A percentile compares a stretch with the other conserved stretches of the same genome.
Evolutionary conservation across 768 basidiomycete species (phyloP).

Genomic region (Termitomyces sp.): DNA sequence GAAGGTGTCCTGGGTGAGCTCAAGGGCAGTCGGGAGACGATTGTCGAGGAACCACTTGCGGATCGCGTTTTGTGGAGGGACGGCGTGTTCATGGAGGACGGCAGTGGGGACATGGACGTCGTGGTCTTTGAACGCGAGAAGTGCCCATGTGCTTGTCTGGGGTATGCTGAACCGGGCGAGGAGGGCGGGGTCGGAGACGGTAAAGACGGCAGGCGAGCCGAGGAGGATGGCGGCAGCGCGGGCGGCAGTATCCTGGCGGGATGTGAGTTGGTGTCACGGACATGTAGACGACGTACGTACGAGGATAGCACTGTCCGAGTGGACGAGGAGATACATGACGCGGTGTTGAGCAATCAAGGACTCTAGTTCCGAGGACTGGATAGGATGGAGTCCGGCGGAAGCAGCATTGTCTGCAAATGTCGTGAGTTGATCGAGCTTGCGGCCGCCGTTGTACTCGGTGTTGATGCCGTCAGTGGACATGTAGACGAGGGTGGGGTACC

Average conservation of each 20-base stretch:
- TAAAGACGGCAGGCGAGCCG: constrained; percentile 39
- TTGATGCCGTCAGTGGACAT: constrained; percentile 48
- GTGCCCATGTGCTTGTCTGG: constrained; percentile 41
- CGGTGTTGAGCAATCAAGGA: constrained; percentile 25
- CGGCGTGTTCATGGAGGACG: constrained; percentile 28
- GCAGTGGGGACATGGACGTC: constrained; percentile 41
- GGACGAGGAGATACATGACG: constrained; percentile 50
- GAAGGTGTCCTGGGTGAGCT: constrained; percentile 77
- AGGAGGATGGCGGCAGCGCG: constrained; percentile 37
- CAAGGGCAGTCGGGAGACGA: constrained; percentile 65
- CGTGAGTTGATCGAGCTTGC: constrained; percentile 66
- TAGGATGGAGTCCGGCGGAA: constrained; percentile 39
- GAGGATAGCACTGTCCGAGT: constrained; percentile 34
- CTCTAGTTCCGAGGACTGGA: constrained; percentile 37
- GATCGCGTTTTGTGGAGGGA: constrained; percentile 26
- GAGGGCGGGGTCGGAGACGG: constrained; percentile 31
- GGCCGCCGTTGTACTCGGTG: constrained; percentile 70
- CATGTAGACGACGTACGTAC: constrained; percentile 27
- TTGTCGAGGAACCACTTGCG: constrained; percentile 58
- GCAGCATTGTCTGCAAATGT: constrained; percentile 73
- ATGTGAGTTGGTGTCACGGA: not conserved
- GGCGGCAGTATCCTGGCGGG: constrained; percentile 26
- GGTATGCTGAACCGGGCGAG: constrained; percentile 32
- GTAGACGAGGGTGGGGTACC: constrained; percentile 82
- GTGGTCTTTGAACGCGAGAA: constrained; percentile 65